Evolutionary conservation across 352 stramenopile species (phyloP), one percentile per base, ranked within the genome.

Genomic region (Peronospora farinosa): DNA sequence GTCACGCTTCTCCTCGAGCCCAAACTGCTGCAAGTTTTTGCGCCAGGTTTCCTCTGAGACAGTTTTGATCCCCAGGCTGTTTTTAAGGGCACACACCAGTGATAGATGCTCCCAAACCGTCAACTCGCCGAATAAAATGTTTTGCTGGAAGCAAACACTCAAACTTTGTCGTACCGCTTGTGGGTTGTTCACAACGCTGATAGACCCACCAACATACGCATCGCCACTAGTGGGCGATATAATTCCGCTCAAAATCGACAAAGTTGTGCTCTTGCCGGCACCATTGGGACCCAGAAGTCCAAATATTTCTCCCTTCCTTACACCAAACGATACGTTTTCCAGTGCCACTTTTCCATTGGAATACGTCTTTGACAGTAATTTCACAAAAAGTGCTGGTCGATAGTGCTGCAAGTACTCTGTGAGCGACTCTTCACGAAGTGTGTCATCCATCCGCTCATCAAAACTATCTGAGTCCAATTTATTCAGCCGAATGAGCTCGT

Each of bases 161-260:
- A 92, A 62, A 42, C 70, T 88, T 47, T 83, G 74, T 5, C 80
- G 68, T 27, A 88, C 74, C 3, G 60, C 45, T n/a, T 69, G 51
- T 1, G 75, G 73, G 30, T 87, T 60, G 3, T 45, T 52, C 0
- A 55, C 64, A 6, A 91, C 77, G 21, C 77, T 84, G 23, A 54
- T 68, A 0, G 64, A 66, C 0, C 71, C 78, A 27, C 72, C 60
- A 10, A 90, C 72, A 25, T 76, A 84, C 2, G 78, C 79, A 43
- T 88, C 68, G 6, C 85, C 86, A 21, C 42, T 57, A 0, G 86
- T 91, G 2, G 92, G 85, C 0, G 75, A 65, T 3, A 98, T 37
- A 45, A 97, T 91, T 13, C 96, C 95, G 21, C 92, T 97, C 5
- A 98, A 57, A 56, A 98, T 98, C n/a, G 74, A 86, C 59, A 98